phyloP scores from a whole-genome alignment of 441 rosid species.

The Adansonia gregorii region DNA sequence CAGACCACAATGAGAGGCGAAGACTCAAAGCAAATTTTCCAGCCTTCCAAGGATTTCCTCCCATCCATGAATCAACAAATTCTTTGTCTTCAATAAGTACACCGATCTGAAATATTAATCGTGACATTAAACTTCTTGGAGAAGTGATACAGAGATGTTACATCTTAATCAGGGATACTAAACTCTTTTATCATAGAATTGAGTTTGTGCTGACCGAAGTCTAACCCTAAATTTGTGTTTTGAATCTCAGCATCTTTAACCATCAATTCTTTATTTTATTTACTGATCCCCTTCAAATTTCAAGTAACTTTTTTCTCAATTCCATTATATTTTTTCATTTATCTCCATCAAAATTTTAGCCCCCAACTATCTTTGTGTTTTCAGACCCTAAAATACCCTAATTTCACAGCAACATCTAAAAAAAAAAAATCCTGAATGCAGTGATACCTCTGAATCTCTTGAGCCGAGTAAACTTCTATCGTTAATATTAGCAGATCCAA shows the following conservation, averaged over 20 bases:
- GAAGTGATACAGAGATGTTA: not conserved
- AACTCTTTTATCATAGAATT: not conserved
- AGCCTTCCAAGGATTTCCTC: slow-evolving; percentile 93
- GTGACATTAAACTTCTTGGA: slow-evolving; percentile 11
- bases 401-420: not conserved
- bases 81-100: slow-evolving; percentile 91
- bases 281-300: slow-evolving; percentile 1
- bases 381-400: not conserved
- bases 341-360: not conserved
- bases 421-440: slow-evolving; percentile 22
- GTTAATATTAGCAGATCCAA: slow-evolving; percentile 97
- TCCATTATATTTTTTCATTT: not conserved
- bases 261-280: not conserved
- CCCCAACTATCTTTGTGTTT: not conserved
- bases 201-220: not conserved
- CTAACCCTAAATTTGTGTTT: not conserved
- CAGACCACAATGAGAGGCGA: slow-evolving; percentile 93
- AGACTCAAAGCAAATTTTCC: slow-evolving; percentile 85
- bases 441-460: slow-evolving; percentile 92
- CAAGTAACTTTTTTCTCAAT: not conserved
- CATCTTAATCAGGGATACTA: slow-evolving; percentile 11
- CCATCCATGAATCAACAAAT: slow-evolving; percentile 79
- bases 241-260: not conserved
- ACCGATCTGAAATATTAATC: slow-evolving; percentile 62
- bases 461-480: slow-evolving; percentile 99